Conservation (phyloP, 1,139 yeast genomes). For the Arxiozyma telluris region DNA sequence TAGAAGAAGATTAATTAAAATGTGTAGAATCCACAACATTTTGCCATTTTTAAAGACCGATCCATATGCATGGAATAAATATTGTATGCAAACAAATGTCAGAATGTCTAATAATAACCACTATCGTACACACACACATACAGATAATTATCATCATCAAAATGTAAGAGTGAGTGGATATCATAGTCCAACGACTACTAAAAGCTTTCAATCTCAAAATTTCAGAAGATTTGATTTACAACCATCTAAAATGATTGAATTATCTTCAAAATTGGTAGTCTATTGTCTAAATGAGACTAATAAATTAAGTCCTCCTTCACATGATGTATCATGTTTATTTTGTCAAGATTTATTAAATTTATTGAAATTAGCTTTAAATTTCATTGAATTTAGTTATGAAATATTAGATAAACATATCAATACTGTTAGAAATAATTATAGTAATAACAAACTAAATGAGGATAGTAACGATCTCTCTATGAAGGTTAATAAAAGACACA, state of each 20-base stretch:
- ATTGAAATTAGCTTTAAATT: conserved; percentile 13
- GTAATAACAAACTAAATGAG: neutral
- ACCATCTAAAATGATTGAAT: conserved; percentile 25
- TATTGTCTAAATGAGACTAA: conserved; percentile 21
- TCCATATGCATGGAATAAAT: conserved; percentile 16
- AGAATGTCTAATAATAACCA: neutral
- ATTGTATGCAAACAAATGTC: conserved; percentile 7
- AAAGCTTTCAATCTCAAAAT: conserved; percentile 14
- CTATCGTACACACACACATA: conserved; percentile 1
- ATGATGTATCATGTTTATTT: conserved; percentile 11
- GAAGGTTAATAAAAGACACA: conserved; percentile 6
- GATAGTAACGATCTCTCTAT: neutral
- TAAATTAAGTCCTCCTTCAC: neutral
- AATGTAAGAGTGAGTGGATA: conserved; percentile 3
- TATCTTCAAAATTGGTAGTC: conserved; percentile 20
- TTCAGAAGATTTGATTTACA: conserved; percentile 31
- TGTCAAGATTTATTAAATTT: conserved; percentile 16
- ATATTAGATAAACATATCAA: neutral
- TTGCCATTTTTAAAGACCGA: conserved; percentile 26
- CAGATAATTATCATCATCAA: neutral
- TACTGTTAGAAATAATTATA: neutral
- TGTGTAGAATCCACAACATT: conserved; percentile 18
- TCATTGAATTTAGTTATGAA: conserved; percentile 10
- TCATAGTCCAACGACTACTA: conserved; percentile 3
- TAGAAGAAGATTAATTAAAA: neutral